A percentile compares a stretch with the other conserved stretches of the same genome.
Evolutionary conservation across 192 early-diverging fungal species (phyloP).

Genomic region (Podochytrium sp.): DNA sequence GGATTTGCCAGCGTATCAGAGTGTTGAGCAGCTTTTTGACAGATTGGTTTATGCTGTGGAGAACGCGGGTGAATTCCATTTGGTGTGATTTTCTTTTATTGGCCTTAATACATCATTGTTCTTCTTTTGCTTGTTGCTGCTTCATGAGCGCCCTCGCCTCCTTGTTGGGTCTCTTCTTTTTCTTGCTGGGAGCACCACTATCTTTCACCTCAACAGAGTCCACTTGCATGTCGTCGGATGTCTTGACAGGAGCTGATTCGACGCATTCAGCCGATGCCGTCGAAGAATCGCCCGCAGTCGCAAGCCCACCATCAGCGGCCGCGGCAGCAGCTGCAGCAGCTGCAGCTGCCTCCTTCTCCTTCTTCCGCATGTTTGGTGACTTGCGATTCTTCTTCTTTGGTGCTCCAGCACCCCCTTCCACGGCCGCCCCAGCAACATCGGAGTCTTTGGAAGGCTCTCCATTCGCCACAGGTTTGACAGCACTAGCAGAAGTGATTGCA

Average conservation of each 20-base stretch:
- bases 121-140: not conserved
- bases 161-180: not conserved
- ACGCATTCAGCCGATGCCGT: too few species aligned
- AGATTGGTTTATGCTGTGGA: slow-evolving; percentile 31
- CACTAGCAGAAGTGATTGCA: too few species aligned
- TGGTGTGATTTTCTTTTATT: slow-evolving; percentile 17
- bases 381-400: too few species aligned
- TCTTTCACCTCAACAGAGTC: not conserved
- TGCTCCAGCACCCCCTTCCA: too few species aligned
- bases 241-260: not conserved
- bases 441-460: too few species aligned
- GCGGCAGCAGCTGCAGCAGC: too few species aligned
- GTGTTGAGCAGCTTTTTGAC: slow-evolving; percentile 23
- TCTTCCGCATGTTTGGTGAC: too few species aligned
- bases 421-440: too few species aligned
- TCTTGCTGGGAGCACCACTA: not conserved
- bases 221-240: not conserved
- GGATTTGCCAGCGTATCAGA: slow-evolving; percentile 29
- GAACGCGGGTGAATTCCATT: slow-evolving; percentile 27
- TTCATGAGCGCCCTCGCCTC: not conserved
- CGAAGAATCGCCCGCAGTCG: too few species aligned
- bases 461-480: too few species aligned
- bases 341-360: too few species aligned
- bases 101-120: not conserved
- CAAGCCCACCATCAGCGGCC: too few species aligned